A percentile compares a stretch with the other conserved stretches of the same genome.
Conservation (phyloP, 2,329 filamentous ascomycete genomes). For the Apiospora sp. region DNA sequence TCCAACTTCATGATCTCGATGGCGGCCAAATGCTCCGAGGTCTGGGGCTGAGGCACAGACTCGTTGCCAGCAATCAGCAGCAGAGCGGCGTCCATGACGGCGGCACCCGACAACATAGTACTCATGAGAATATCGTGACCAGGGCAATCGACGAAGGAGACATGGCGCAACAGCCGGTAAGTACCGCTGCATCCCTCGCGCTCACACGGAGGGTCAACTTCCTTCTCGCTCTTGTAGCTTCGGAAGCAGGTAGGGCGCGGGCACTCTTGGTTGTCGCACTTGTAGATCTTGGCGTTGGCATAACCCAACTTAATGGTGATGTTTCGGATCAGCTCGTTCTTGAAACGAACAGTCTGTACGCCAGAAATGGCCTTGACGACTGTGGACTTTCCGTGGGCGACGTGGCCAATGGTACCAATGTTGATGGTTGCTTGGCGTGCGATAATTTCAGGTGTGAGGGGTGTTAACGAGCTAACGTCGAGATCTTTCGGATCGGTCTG, state of each 20-base stretch:
- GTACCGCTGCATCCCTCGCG: constrained; percentile 87
- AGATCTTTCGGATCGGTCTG: constrained; percentile 93
- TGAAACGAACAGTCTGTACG: constrained; percentile 98
- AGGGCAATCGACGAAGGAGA: constrained; percentile 98
- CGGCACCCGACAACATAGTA: constrained; percentile 99
- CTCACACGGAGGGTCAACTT: constrained; percentile 95
- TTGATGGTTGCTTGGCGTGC: constrained; percentile 98
- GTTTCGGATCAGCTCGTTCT: constrained; percentile 99
- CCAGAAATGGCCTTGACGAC: constrained; percentile 99
- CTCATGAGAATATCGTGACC: constrained; percentile 99
- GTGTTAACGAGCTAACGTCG: constrained; percentile 80
- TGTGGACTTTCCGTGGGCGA: constrained; percentile 98
- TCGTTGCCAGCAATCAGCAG: constrained; percentile 98
- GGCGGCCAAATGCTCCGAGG: constrained; percentile 96
- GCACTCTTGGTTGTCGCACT: constrained; percentile 92
- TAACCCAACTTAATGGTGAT: constrained; percentile 99
- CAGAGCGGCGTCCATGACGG: constrained; percentile 98
- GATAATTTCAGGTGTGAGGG: constrained; percentile 95
- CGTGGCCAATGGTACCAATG: constrained; percentile 97
- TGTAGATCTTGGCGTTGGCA: constrained; percentile 99
- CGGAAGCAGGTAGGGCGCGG: constrained; percentile 94
- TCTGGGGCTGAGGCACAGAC: constrained; percentile 97
- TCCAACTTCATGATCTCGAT: constrained; percentile 99
- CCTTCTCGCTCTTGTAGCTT: constrained; percentile 99
- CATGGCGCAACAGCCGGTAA: constrained; percentile 89